Evolutionary conservation across 2,329 filamentous ascomycete genomes (phyloP), one percentile per base, ranked within the genome.

Genomic region (Colletotrichum sp.): DNA sequence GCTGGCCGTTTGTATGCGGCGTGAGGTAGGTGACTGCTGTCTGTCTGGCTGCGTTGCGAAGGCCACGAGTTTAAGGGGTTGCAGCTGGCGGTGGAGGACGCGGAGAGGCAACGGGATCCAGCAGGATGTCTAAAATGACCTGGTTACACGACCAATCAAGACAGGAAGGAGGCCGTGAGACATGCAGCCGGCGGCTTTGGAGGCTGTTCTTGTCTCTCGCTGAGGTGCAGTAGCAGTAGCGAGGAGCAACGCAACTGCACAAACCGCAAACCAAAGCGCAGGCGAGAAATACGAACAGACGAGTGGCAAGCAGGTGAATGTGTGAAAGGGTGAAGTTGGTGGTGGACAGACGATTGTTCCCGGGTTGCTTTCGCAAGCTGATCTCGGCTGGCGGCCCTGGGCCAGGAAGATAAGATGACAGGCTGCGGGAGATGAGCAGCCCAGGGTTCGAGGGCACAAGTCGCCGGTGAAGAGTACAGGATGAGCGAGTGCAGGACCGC

Each of bases 401-500:
- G 57, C 73, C 57, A 73, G 73, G 30, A 64, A 68, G 63, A 75
- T 68, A 60, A 73, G 73, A 73, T 67, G 70, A 60, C 30, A 75
- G 73, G 73, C 70, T 67, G 63, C 69, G 73, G 73, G 73, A 73
- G 64, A 75, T 73, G 73, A 72, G 73, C 73, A 63, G 57, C 43
- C 63, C 32, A 72, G 55, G 73, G 69, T 63, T 34, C 63, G 73
- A 30, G 61, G 43, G 38, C 30, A 52, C 43, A 61, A 18, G 32
- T 36, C 71, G 36, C 36, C 34, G 18, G 58, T 28, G 24, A 38
- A 63, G 30, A 36, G 36, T 26, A 30, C 15, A 28, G 36, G 16
- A 24, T 15, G 24, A 32, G 32, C 61, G 61, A 32, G n/a, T 24
- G 36, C 63, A 75, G 69, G 68, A 63, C 63, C 68, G 48, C 52